Evolutionary conservation across 192 early-diverging fungal genomes (phyloP), one percentile per base, ranked within the genome.

Genomic region (Pilobolus umbonatus): DNA sequence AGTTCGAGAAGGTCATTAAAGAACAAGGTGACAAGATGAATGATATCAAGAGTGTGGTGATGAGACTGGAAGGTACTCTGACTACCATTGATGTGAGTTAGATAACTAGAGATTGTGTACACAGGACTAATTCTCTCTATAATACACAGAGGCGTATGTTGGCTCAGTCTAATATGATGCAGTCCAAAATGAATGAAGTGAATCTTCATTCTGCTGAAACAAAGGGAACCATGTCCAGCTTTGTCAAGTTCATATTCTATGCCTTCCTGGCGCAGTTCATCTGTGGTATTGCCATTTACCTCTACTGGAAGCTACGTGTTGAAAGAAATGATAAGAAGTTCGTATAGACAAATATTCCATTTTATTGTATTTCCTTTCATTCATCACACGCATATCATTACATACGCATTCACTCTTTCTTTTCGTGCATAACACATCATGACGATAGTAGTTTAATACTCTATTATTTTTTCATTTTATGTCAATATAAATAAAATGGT

Each of bases 281-380:
- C 0, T 38, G 59, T 31, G 61, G 48, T 35, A 39, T 50, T 17
- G 68, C 52, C 0, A 58, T 15, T 1, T 71, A 65, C 42, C 34
- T 44, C 28, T 71, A 71, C 49, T 71, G 55, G 44, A 71, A 71
- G 39, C 19, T 61, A 19, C 62, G 68, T 10, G 54, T 71, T 17
- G 62, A 71, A 42, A 29, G 42, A 15, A 71, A 65, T 45, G 53
- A 64, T 19, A 71, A 71, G 47, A 71, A 71, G 36, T 71, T 61
- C 25, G 36, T 71, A 8, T 71, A 60, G 29, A 1, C 19, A 34
- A 11, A 7, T 15, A 12, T n/a, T n/a, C n/a, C n/a, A n/a, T n/a
- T n/a, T n/a, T n/a, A n/a, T n/a, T n/a, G n/a, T n/a, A n/a, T n/a
- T n/a, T n/a, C n/a, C n/a, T n/a, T n/a, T n/a, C n/a, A n/a, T n/a